phyloP scores from a whole-genome alignment of 2,329 filamentous ascomycete species.

The Diaporthe sp. region DNA sequence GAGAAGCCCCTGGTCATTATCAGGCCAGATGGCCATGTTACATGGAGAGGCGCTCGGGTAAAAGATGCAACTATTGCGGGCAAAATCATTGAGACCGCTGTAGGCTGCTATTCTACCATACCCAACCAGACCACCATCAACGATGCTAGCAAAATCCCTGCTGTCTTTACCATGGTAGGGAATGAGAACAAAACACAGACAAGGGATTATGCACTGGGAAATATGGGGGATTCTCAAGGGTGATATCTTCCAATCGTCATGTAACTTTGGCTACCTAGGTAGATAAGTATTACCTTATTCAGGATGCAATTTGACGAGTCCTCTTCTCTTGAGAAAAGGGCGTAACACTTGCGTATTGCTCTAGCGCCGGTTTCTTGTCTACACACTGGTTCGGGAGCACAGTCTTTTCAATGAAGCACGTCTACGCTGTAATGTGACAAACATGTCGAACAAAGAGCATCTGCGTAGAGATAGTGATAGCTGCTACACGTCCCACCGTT shows the following conservation, averaged over 20 bases:
- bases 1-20: conserved; percentile 37
- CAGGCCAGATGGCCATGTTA: conserved; percentile 39
- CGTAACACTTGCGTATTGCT: no score
- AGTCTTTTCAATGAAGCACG: no score
- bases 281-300: no score
- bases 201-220: not conserved
- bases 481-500: no score
- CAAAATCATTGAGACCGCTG: conserved; percentile 1
- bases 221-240: conserved; percentile 18
- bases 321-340: no score
- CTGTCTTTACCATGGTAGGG: not conserved
- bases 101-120: not conserved
- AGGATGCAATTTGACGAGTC: no score
- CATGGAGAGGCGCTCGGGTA: conserved; percentile 36
- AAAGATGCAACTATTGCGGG: not conserved
- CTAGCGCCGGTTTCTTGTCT: no score
- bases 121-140: not conserved
- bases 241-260: not conserved
- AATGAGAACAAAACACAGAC: not conserved
- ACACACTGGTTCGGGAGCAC: no score
- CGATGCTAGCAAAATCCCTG: not conserved
- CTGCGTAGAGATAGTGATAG: no score
- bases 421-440: no score
- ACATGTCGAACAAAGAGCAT: no score
- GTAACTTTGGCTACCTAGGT: no score